Base-by-base conservation (phyloP, 1,284 basidiomycete species). In the Calocybe gambosa region DNA sequence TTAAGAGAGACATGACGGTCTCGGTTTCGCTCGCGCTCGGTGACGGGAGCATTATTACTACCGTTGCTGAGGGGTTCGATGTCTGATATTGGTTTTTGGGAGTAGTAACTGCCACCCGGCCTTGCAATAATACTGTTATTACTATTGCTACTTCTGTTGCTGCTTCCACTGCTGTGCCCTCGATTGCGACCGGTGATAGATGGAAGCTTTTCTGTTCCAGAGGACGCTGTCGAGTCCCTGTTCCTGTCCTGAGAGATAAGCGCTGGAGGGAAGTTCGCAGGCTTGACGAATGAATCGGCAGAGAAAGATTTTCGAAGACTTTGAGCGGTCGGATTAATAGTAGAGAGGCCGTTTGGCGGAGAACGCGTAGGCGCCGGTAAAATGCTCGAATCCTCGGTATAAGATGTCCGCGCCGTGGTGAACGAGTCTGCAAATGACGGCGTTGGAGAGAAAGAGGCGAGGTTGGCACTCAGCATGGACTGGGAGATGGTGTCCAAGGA, bases 301-400 rank as follows among this genome's bases (percentile, higher is more conserved):
- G 85, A 88, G 50, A 84, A 63, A 19, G 84, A 84, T 65, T 87
- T 87, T 54, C 81, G 73, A 43, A 86, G 72, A 50, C 58, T 65
- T 20, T 70, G 59, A 54, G 62, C 55, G 18, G n/a, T 23, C 3
- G 21, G 21, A 23, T 50, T 51, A 26, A 60, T 43, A 50, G 61
- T 59, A 9, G 61, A 55, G 10, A 56, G 47, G 45, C 42, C 19
- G 49, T 48, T 42, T 44, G 50, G 33, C 49, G 26, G 34, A 51
- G 41, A 13, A 47, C 47, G 43, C 50, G 47, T 42, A 40, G 29
- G 31, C 15, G 31, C 13, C 13, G 28, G 28, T 12, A 9, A 5
- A n/a, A 34, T n/a, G 7, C 15, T 34, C 3, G 7, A 6, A 16
- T 34, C 31, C 20, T 57, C 55, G 15, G 38, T 36, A 34, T 39